phyloP scores from a whole-genome alignment of 768 basidiomycete species.

The Hirschioporus abietinus region DNA sequence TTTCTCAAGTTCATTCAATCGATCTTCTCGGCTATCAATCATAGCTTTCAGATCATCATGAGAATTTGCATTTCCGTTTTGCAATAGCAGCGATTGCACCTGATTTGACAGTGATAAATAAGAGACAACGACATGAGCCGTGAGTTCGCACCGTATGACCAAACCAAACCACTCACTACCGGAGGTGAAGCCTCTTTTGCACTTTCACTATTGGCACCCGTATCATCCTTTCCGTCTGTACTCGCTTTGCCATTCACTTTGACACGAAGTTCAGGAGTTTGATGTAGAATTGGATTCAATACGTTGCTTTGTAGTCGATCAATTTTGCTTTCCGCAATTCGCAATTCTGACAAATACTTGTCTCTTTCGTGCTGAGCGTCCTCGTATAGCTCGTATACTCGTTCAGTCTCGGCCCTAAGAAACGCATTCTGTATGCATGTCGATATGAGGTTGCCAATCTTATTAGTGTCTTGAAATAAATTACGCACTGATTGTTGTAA shows the following conservation, averaged over 20 bases:
- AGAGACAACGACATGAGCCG: conserved; percentile 46
- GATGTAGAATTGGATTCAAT: background rate
- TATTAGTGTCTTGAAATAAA: background rate
- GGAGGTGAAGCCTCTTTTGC: conserved; percentile 53
- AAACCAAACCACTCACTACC: conserved; percentile 68
- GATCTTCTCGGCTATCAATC: conserved; percentile 30
- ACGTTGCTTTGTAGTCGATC: conserved; percentile 37
- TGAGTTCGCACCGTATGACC: conserved; percentile 61
- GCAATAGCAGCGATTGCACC: background rate
- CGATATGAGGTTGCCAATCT: background rate
- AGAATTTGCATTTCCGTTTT: conserved; percentile 28
- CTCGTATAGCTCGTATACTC: conserved; percentile 31
- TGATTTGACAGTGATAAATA: conserved; percentile 12
- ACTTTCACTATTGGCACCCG: conserved; percentile 36
- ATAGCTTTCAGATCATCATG: conserved; percentile 31
- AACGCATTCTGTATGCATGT: background rate
- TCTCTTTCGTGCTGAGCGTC: conserved; percentile 28
- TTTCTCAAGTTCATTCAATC: conserved; percentile 42
- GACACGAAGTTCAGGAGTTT: background rate
- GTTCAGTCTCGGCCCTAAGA: background rate
- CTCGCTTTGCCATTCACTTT: background rate
- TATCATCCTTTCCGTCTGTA: conserved; percentile 25
- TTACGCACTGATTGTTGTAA: background rate
- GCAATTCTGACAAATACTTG: conserved; percentile 44
- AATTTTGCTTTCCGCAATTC: conserved; percentile 52